Base-by-base conservation (phyloP, 352 stramenopile genomes). In the Albugo laibachii region DNA sequence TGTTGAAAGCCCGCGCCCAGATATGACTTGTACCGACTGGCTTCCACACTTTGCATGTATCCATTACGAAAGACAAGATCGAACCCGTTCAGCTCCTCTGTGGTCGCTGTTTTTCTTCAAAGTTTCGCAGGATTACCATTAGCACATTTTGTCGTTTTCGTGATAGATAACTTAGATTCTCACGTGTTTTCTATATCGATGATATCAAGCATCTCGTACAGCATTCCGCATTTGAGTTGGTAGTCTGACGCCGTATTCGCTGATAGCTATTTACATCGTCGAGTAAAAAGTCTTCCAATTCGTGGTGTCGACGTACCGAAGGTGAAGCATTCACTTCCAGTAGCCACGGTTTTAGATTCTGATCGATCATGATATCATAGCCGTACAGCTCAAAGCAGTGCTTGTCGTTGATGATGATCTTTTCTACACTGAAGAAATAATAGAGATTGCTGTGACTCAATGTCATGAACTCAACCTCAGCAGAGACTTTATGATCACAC, bases 371-470 rank as follows among this genome's bases (percentile, higher is more conserved):
- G 37, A 95, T 68, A 49, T 93, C 83, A 53, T 93, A 95, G 35
- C 88, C 89, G 58, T 96, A 97, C 13, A 97, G 65, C 55, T 97
- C 82, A 47, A 96, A 97, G 66, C 86, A 96, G 65, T 97, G 86
- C 50, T 94, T 94, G 65, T 96, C 88, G 48, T 93, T 88, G 48
- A 97, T 94, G 53, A 97, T 96, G 50, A 92, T 77, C 50, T 95
- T 86, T 61, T 96, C 83, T 24, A 96, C 83, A 35, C 73, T 74
- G 24, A 5, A 39, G 36, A 12, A 8, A 21, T 21, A 37, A 13
- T 45, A n/a, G 35, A 6, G 31, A 15, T 24, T 12, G 18, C 39
- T 31, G 0, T 16, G 4, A 2, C 4, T 11, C 14, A 6, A 41
- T 14, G 24, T 31, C 24, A 31, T 31, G 3, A 8, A 31, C 20